A percentile compares a stretch with the other conserved stretches of the same genome.
Evolutionary conservation across 176 grass and related monocot species (phyloP).

Genomic region (Oryza rufipogon): DNA sequence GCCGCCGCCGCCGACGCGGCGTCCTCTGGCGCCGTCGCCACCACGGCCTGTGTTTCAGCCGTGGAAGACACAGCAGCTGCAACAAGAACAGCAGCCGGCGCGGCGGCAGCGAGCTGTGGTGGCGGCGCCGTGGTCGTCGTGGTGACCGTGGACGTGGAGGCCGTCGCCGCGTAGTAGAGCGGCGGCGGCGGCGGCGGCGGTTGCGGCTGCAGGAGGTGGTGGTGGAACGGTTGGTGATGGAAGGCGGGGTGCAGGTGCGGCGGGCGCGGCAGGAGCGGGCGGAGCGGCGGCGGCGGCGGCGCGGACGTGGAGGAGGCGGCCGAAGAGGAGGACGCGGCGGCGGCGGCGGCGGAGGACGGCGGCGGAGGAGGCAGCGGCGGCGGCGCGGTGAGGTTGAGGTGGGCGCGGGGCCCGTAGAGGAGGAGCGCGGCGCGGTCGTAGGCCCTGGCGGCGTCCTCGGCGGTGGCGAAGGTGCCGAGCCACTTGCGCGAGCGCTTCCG

Average conservation of each 20-base stretch:
- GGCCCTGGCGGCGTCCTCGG: conserved; percentile 86
- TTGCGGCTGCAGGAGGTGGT: conserved; percentile 32
- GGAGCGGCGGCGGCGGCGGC: conserved; percentile 24
- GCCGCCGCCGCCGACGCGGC: background rate
- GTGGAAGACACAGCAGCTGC: background rate
- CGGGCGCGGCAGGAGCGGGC: conserved; percentile 38
- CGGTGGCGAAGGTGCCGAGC: conserved; percentile 94
- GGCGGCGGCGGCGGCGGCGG: background rate
- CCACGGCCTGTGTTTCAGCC: background rate
- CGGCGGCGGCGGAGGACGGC: background rate
- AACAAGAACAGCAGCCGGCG: background rate
- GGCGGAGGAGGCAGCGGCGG: background rate
- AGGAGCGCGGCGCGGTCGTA: conserved; percentile 90
- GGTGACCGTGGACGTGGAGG: conserved; percentile 37
- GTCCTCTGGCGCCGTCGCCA: conserved; percentile 22
- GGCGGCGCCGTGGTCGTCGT: background rate
- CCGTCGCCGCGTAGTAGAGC: conserved; percentile 39
- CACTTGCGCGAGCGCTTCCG: conserved; percentile 79
- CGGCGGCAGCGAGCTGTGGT: conserved; percentile 37
- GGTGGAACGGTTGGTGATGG: conserved; percentile 23
- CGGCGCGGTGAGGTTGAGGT: conserved; percentile 77
- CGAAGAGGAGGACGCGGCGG: background rate
- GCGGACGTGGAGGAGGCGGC: conserved; percentile 41
- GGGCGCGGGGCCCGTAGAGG: conserved; percentile 75
- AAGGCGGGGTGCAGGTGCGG: conserved; percentile 24